Conservation (phyloP, 2,329 filamentous ascomycete genomes). For the Curvularia spicifera region DNA sequence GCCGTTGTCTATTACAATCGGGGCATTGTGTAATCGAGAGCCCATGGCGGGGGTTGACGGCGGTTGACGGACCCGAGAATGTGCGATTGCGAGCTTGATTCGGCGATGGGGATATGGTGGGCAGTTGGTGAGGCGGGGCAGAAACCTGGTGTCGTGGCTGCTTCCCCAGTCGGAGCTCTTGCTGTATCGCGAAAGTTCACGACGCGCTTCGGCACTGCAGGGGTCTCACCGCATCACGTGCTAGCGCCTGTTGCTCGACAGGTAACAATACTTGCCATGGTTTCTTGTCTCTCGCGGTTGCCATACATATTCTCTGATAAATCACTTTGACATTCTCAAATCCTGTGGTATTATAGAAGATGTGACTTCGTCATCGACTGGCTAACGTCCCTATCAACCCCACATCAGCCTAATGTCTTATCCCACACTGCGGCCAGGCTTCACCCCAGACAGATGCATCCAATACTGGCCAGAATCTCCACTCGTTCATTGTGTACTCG, state of each 20-base stretch:
- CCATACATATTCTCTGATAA: neutral
- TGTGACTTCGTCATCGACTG: neutral
- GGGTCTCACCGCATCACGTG: conserved; percentile 41
- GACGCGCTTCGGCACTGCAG: conserved; percentile 39
- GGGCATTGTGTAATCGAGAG: conserved; percentile 88
- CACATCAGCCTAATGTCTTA: neutral
- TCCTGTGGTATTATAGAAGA: neutral
- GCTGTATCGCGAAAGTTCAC: conserved; percentile 40
- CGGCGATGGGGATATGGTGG: neutral
- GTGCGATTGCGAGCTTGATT: neutral
- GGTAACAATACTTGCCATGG: neutral
- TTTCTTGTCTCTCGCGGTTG: neutral
- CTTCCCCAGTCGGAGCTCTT: conserved; percentile 32
- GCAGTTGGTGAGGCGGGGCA: neutral
- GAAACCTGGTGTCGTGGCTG: conserved; percentile 24
- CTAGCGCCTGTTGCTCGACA: conserved; percentile 1
- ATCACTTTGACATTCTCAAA: neutral
- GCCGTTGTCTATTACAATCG: conserved; percentile 98
- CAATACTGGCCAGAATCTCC: neutral
- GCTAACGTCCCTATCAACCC: neutral
- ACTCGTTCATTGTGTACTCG: neutral
- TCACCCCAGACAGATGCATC: neutral
- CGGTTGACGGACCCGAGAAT: neutral
- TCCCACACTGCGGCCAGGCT: neutral
- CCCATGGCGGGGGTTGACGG: conserved; percentile 57